Conservation (phyloP, 2,329 filamentous ascomycete genomes). For the Apiospora pterosperma region DNA sequence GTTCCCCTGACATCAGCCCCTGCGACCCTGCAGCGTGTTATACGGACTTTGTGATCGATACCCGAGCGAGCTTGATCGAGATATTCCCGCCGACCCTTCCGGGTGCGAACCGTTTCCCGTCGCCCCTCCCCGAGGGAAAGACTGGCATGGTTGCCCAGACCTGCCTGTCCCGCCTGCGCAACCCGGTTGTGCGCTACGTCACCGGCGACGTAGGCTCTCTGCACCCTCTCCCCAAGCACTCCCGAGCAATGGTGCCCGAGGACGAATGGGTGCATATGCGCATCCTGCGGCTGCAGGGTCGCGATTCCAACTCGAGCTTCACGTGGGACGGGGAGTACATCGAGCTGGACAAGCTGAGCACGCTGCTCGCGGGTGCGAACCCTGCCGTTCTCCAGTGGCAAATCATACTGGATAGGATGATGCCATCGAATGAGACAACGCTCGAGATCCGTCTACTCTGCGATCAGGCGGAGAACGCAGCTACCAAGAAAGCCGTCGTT, state of each 20-base stretch:
- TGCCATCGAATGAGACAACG: background rate
- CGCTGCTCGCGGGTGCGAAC: conserved; percentile 16
- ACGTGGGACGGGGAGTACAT: conserved; percentile 36
- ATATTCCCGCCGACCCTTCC: background rate
- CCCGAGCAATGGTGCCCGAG: no score
- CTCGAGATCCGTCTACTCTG: background rate
- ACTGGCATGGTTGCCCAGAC: conserved; percentile 38
- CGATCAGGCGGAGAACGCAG: background rate
- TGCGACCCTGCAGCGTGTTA: conserved; percentile 8
- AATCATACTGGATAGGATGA: background rate
- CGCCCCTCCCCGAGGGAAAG: conserved; percentile 26
- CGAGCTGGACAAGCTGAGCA: conserved; percentile 29
- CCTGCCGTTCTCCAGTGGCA: background rate
- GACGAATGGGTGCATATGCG: conserved; percentile 17
- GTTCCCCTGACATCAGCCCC: conserved; percentile 25
- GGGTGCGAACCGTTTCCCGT: conserved; percentile 1
- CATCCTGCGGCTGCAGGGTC: conserved; percentile 36
- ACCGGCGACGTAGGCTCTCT: conserved; percentile 40
- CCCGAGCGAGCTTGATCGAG: background rate
- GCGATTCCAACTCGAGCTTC: conserved; percentile 41
- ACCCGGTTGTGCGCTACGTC: conserved; percentile 41
- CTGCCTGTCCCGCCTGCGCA: conserved; percentile 35
- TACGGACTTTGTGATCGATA: background rate
- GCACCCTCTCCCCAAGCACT: conserved; percentile 27
- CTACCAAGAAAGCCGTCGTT: background rate